phyloP scores from a whole-genome alignment of 2,329 filamentous ascomycete species.

The Macrophomina pseudophaseolina region DNA sequence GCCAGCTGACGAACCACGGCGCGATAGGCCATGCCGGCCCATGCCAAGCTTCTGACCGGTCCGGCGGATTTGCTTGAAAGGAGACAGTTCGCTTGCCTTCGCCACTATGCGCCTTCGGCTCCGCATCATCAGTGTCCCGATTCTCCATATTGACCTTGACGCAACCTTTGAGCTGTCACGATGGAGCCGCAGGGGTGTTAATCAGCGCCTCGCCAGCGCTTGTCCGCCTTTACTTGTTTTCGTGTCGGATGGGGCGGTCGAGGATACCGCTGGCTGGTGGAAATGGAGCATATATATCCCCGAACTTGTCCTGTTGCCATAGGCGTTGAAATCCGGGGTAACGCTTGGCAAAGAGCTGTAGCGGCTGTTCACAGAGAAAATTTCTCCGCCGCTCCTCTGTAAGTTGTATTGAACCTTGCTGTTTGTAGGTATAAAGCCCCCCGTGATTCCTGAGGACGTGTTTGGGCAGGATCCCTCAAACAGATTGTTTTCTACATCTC shows the following conservation, averaged over 20 bases:
- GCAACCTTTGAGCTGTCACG: neutral
- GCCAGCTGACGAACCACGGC: neutral
- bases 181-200: neutral
- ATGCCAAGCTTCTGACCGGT: slow-evolving; percentile 1
- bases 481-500: neutral
- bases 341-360: neutral
- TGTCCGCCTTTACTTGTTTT: neutral
- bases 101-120: neutral
- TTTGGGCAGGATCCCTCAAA: neutral
- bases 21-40: neutral
- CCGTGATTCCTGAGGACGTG: too few species aligned
- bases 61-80: neutral
- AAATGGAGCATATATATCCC: neutral
- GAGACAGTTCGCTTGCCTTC: neutral
- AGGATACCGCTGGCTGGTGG: slow-evolving; percentile 11
- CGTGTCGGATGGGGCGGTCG: too few species aligned
- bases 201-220: neutral
- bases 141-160: slow-evolving; percentile 20
- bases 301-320: neutral
- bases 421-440: too few species aligned
- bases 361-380: neutral
- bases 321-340: neutral
- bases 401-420: too few species aligned
- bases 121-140: neutral
- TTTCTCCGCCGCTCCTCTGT: slow-evolving; percentile 8